Base-by-base conservation (phyloP, 352 stramenopile species). In the Globisporangium carolinianum region DNA sequence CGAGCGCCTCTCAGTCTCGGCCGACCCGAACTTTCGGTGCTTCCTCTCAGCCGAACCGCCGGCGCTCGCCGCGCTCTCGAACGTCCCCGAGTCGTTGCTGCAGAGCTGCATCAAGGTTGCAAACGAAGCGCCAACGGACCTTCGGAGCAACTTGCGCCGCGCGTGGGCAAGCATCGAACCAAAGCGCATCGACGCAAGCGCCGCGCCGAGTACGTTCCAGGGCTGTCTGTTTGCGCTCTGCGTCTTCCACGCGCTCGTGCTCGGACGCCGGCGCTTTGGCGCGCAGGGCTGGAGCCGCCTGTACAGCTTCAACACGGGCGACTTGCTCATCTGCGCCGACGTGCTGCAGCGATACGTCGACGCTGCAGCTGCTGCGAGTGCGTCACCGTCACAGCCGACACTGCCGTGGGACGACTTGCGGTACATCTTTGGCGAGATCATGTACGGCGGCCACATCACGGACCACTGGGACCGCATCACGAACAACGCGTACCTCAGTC, bases 291-390 rank as follows among this genome's bases (percentile, higher is more conserved):
- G 93, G 93, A 96, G 82, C 50, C 76, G 93, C 15, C 70, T 79
- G 55, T 98, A 98, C 65, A 96, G 79, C 56, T 98, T 98, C 73
- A 98, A 97, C 65, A 97, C 87, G 6, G 93, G 93, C 42, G 93
- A 98, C 39, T 66, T 98, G n/a, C 81, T 91, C 35, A 98, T 98
- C 53, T 98, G 93, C 61, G 77, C 82, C 4, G 82, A 93, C 53
- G 74, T 92, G 24, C 63, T 94, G 9, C 70, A 70, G 4, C 71
- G 83, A n/a, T 93, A 93, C 61, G 49, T 87, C 7, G 79, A 89
- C 42, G 71, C 63, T 18, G 48, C 67, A 4, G 47, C 47, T 1
- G 15, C 12, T 12, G 6, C 39, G 24, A 45, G 48, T 8, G 18
- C 45, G 24, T 0, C 24, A 32, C 24, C 24, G 24, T 32, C 24